Base-by-base conservation (phyloP, 331 rosid species). In the Malus hybrid region DNA sequence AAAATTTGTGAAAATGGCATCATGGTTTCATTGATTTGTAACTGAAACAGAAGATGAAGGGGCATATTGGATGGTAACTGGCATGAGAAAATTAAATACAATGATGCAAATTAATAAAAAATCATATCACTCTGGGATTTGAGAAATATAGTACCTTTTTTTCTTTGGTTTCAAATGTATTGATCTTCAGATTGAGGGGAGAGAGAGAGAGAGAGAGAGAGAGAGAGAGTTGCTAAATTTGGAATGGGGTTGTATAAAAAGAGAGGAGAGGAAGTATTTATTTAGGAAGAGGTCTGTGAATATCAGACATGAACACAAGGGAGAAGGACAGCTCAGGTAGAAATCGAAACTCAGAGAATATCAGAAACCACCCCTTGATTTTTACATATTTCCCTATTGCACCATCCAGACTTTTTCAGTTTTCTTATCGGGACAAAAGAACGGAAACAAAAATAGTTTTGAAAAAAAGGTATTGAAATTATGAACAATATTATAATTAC, bases 181-280 rank as follows among this genome's bases (percentile, higher is more conserved):
- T 84, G 80, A 60, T 76, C 67, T 85, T 73, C 72, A 50, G 68
- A 39, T 10, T 19, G 22, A 52, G 77, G 62, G 56, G 44, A 8
- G 44, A 39, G 44, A 8, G 44, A 39, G 44, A 8, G 44, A 39
- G 44, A 9, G 44, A 39, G 46, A 39, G 46, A 36, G 48, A 42
- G 46, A 42, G 48, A 42, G 80, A 70, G 78, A 57, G 84, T 70
- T 87, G 84, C 90, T 77, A 87, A 83, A 82, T 69, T 82, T 91
- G 71, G 90, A 75, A 50, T 33, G 32, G 75, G 48, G 36, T 68
- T 63, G 68, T 53, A 56, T 6, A 34, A 75, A 42, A 71, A 28
- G 62, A 34, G 46, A 53, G 44, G 30, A 58, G 55, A 55, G 60
- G 70, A 32, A 30, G 24, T 63, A 12, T 62, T 26, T 55, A 10